These are phyloP conservation scores for Globisporangium perplexum DNA, from an alignment of 352 stramenopile genomes.

Conservation along the genomic window DNA sequence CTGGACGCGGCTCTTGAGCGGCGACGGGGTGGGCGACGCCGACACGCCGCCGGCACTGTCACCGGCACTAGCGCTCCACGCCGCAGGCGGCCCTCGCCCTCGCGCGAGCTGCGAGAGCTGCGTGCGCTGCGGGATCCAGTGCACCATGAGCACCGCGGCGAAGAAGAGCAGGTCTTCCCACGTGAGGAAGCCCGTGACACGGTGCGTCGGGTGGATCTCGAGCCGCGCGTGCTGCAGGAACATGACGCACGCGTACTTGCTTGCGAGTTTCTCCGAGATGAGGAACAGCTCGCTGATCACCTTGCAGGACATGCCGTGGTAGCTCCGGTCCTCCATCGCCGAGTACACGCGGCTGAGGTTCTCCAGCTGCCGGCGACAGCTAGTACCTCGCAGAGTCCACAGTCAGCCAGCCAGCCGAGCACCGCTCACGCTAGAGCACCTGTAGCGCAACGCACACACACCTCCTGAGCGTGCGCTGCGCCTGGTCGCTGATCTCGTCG, in stretches of 20 bases:
- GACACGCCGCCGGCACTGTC: background rate
- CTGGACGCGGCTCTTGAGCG: background rate
- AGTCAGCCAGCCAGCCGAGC: background rate
- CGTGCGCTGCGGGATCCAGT: conserved; percentile 66
- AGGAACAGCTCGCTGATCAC: conserved; percentile 55
- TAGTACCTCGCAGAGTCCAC: conserved; percentile 8
- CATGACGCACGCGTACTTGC: conserved; percentile 76
- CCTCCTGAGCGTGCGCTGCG: conserved; percentile 59
- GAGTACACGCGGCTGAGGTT: conserved; percentile 74
- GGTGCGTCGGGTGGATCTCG: conserved; percentile 66
- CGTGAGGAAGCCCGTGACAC: conserved; percentile 44
- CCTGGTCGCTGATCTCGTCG: conserved; percentile 74
- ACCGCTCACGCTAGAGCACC: background rate
- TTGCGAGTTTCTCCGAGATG: conserved; percentile 64
- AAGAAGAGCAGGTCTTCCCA: conserved; percentile 72
- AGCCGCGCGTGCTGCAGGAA: conserved; percentile 74
- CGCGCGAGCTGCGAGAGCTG: conserved; percentile 26
- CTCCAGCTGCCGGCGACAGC: conserved; percentile 70
- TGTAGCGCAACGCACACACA: background rate
- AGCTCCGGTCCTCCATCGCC: conserved; percentile 75
- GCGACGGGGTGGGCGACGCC: background rate
- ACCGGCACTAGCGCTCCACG: background rate
- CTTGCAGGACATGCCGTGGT: conserved; percentile 45
- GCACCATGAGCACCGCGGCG: conserved; percentile 61
- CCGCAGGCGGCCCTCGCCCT: background rate